These are phyloP conservation scores for Puccinia coronata DNA, from an alignment of 1,284 basidiomycete genomes.

Conservation along the genomic window DNA sequence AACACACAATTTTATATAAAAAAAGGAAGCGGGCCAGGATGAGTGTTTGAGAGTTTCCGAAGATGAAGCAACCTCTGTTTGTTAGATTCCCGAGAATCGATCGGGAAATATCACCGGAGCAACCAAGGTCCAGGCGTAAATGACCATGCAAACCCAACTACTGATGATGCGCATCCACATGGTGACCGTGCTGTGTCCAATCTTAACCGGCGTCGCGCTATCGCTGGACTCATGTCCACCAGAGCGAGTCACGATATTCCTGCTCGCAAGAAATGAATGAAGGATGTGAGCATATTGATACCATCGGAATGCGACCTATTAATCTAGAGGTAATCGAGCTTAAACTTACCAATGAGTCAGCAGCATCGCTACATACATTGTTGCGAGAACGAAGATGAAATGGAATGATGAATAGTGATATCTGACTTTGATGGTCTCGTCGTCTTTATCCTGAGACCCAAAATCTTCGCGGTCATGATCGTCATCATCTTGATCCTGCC, in stretches of 20 bases:
- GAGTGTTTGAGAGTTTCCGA: background rate
- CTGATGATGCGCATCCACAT: conserved; percentile 99
- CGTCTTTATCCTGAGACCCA: conserved; percentile 62
- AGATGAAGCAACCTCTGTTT: background rate
- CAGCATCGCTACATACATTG: conserved; percentile 99
- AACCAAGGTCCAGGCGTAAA: conserved; percentile 75
- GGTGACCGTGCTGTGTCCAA: conserved; percentile 88
- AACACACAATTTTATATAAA: background rate
- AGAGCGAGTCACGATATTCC: conserved; percentile 48
- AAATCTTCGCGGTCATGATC: conserved; percentile 65
- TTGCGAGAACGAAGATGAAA: conserved; percentile 89
- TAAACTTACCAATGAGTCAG: conserved; percentile 87
- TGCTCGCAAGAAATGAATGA: conserved; percentile 23
- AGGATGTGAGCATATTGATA: conserved; percentile 54
- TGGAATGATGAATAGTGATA: conserved; percentile 99
- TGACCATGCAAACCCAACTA: conserved; percentile 85
- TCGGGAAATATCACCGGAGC: conserved; percentile 46
- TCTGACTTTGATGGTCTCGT: conserved; percentile 92
- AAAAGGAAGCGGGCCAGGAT: background rate
- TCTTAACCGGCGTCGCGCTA: conserved; percentile 74
- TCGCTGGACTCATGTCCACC: conserved; percentile 30
- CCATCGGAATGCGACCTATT: conserved; percentile 57
- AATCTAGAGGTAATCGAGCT: conserved; percentile 23
- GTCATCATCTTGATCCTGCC: conserved; percentile 68
- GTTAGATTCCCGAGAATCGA: conserved; percentile 43